Base-by-base conservation (phyloP, 306 rosid genomes). In the Psophocarpus tetragonolobus region DNA sequence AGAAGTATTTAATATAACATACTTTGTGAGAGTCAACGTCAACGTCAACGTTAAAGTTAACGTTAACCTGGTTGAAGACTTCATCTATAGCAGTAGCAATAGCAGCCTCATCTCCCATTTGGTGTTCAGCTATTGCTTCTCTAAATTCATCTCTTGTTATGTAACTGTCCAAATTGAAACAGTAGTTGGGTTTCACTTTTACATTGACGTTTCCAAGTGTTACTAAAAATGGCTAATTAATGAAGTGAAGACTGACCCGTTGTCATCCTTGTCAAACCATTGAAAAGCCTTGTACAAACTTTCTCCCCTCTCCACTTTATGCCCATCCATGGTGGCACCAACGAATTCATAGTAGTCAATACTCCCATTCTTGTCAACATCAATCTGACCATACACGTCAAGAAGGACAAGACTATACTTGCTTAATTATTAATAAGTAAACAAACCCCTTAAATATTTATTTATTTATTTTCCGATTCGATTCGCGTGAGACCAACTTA, bases 311-410 rank as follows among this genome's bases (percentile, higher is more conserved):
- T 92, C 91, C 12, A 89, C 86, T 77, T 78, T 87, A 73, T 96
- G 94, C 53, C 92, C 90, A 78, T 96, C 93, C 92, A 96, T 90
- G 21, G 99, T 96, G 4, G 99, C 98, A 51, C 96, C 88, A 45
- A 93, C 74, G 82, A 96, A 96, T 82, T 96, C 98, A 13, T 18
- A 62, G 39, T 90, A 96, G 70, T 93, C 98, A 26, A 96, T 90
- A 15, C 88, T 84, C 24, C 98, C 98, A 58, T 8, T 91, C 12
- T 44, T 79, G 80, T 93, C 96, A 35, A 91, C 84, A 74, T 91
- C 97, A 63, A 94, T 94, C 99, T 92, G 84, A 56, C 15, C 75
- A 53, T 45, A 58, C 70, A 71, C 11, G 45, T 29, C 27, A 53
- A 26, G 72, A 65, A 42, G 38, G 2, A 17, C 30, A 18, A 48